Evolutionary conservation across 2,329 filamentous ascomycete genomes (phyloP), one percentile per base, ranked within the genome.

Genomic region (Corinectria fuckeliana): DNA sequence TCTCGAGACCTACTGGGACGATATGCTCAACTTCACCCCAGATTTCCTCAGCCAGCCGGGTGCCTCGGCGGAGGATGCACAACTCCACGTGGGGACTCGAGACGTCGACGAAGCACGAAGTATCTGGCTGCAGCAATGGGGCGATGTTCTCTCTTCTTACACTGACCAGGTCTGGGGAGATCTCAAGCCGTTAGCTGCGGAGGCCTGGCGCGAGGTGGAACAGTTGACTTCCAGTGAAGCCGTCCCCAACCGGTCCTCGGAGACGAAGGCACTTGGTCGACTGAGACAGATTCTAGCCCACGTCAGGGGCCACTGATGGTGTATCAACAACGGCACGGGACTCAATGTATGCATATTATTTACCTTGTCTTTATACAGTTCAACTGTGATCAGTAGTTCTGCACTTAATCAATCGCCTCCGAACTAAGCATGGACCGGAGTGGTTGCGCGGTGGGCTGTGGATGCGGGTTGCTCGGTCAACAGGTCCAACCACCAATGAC

Each of bases 151-250:
- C 21, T 81, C 77, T 2, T 75, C 78, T 30, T 89, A 89, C 64
- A 81, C 81, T 0, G 86, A 90, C 69, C 85, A 90, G 55, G 88
- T 91, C 21, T 91, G 88, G 89, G 89, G 88, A 18, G 86, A 85
- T 56, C 72, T 91, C 18, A 74, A 80, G 26, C 79, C 82, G 3
- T 75, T 89, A 30, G 81, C 87, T 9, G 76, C 79, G 49, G 80
- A 85, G 60, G 88, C 88, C 4, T 78, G 77, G 56, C 74, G 75
- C 44, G 88, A 91, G 70, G 72, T 90, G 18, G 76, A 82, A 47
- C 71, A 77, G 23, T 71, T 81, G 21, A 50, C 58, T 26, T 50
- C 56, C 8, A 47, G 28, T 13, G 70, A 75, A 51, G 25, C 51
- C 47, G 53, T 56, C 20, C 38, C 51, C 14, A 49, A 50, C 23